Evolutionary conservation across 805 yeast species (phyloP), one percentile per base, ranked within the genome.

Genomic region (Starmerella apis): DNA sequence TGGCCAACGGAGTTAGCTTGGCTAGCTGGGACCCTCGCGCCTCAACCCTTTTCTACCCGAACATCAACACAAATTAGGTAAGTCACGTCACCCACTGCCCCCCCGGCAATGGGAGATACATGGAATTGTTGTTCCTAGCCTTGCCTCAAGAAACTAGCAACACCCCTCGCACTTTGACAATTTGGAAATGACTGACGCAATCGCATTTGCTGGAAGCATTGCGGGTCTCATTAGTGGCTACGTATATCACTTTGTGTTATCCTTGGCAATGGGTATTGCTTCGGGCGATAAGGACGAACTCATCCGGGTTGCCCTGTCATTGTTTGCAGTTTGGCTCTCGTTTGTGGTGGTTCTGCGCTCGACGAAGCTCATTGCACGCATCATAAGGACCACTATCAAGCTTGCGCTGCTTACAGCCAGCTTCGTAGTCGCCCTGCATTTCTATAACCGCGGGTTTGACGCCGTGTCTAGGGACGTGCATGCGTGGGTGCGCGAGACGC

Each of bases 311-410:
- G 31, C 57, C n/a, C 32, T 59, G 20, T 50, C 56, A 36, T 49
- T 62, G 16, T 30, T 56, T 3, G 49, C 61, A 14, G 49, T 63
- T 23, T 62, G 57, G 43, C 18, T 63, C 7, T 53, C 61, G 18
- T 53, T 62, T 38, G 49, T 54, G 18, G 52, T 63, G 24, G 35
- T 62, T 23, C 35, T 45, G 33, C 57, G 60, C 43, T 48, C 62
- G 22, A 43, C 58, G 35, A 43, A 62, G 14, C 51, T 59, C 53
- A 27, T 62, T 11, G 59, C 49, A 42, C 49, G 56, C n/a, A 33
- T 56, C 7, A 42, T 62, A 13, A 46, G 53, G 48, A 39, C 49
- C 13, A 25, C 52, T 9, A 42, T 62, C 36, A 53, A 55, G 45
- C 37, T 61, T 22, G 43, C 49, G 7, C 20, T 59, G 9, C 25